Evolutionary conservation across 148 eudicot genomes (phyloP).

Genomic region (Heliosperma pusillum): DNA sequence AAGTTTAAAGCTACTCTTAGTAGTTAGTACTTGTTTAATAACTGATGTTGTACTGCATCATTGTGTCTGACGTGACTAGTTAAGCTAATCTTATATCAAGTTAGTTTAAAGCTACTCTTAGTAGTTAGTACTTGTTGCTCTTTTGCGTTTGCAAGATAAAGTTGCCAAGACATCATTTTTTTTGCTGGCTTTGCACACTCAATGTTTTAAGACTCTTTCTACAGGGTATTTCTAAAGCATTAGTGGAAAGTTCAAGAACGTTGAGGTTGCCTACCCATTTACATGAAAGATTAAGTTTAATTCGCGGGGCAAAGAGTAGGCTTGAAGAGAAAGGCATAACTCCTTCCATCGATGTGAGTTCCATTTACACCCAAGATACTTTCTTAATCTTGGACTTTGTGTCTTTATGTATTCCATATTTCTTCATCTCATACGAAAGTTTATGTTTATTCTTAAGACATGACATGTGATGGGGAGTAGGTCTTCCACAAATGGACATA

Average conservation of each 20-base stretch:
- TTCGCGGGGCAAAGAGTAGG: conserved; percentile 67
- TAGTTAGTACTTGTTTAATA: background rate
- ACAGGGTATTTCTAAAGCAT: conserved; percentile 92
- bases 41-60: background rate
- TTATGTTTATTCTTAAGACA: background rate
- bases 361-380: background rate
- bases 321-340: conserved; percentile 72
- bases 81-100: conserved; percentile 28
- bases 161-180: background rate
- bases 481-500: background rate
- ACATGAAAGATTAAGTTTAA: conserved; percentile 78
- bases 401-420: no score
- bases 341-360: conserved; percentile 81
- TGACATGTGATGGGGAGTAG: background rate
- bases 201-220: conserved; percentile 11
- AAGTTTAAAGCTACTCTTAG: conserved; percentile 25
- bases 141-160: background rate
- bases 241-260: conserved; percentile 76
- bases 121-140: background rate
- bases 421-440: background rate
- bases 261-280: conserved; percentile 76
- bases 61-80: background rate
- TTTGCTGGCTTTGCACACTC: conserved; percentile 7
- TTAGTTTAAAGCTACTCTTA: conserved; percentile 31
- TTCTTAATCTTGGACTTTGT: background rate